Evolutionary conservation across 768 basidiomycete genomes (phyloP), one percentile per base, ranked within the genome.

Genomic region (Phallus indusiatus): DNA sequence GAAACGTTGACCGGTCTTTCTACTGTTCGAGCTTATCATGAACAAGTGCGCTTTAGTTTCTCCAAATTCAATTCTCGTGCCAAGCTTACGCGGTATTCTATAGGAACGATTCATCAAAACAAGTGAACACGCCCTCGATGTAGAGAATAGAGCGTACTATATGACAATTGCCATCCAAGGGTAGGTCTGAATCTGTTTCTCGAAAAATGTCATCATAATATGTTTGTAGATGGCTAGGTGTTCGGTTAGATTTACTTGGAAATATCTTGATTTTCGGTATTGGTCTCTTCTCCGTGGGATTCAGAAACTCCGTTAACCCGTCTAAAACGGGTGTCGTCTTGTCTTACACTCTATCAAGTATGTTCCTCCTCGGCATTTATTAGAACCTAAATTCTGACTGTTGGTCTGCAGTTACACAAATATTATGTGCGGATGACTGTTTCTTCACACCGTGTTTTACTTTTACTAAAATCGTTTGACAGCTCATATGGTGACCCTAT

Each of bases 211-310:
- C 51, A 50, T 58, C 35, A 51, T 56, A 10, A 56, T 57, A 14
- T 50, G 60, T n/a, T 20, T 49, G 63, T 67, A 59, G 57, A 50
- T 88, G 84, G 84, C 73, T 87, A 1, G 75, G 76, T 2, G 67
- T 85, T 8, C 75, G 86, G 14, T 75, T 90, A 1, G 86, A 88
- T 61, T 69, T 86, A 22, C 79, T 86, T 22, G 84, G 81, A 1
- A 85, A 86, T 64, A 60, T 82, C n/a, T 70, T 90, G 12, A 75
- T 89, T 22, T 74, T 89, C 18, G 84, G 85, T 1, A 86, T 91
- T 49, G 82, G 74, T 1, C 68, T 90, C 14, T 88, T 89, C 66
- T 85, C 83, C 1, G 81, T 81, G 12, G 80, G 81, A 1, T 82
- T 83, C 67, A 71, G 84, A 17, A 71, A 74, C 42, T 69, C 76